phyloP scores from a whole-genome alignment of 192 early-diverging fungal genomes.

The Mortierella antarctica region DNA sequence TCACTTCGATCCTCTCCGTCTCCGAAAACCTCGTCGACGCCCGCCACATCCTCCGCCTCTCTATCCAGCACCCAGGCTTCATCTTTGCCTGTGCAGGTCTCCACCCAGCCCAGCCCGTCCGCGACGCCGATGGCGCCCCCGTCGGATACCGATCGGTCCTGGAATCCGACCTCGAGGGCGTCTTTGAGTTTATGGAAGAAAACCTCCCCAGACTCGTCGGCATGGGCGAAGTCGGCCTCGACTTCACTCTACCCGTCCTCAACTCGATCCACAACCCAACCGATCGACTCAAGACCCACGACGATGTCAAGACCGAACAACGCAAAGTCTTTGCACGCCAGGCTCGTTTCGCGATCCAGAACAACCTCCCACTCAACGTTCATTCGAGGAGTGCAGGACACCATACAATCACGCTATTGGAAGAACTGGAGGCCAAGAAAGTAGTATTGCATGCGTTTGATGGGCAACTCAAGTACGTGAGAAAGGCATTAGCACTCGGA shows the following conservation, averaged over 20 bases:
- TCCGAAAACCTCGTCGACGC: slow-evolving; percentile 65
- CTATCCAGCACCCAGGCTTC: slow-evolving; percentile 43
- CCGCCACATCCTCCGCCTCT: slow-evolving; percentile 50
- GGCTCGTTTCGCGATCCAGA: slow-evolving; percentile 56
- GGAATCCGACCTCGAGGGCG: slow-evolving; percentile 53
- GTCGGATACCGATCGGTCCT: slow-evolving; percentile 41
- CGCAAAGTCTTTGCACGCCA: slow-evolving; percentile 61
- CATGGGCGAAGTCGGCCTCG: slow-evolving; percentile 62
- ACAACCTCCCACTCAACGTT: slow-evolving; percentile 62
- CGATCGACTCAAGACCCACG: slow-evolving; percentile 28
- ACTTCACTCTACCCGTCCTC: slow-evolving; percentile 61
- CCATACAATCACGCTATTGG: slow-evolving; percentile 61
- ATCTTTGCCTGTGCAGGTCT: slow-evolving; percentile 61
- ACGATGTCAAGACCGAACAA: slow-evolving; percentile 61
- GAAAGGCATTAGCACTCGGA: slow-evolving; percentile 53
- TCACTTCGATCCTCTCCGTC: slow-evolving; percentile 60
- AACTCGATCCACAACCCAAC: slow-evolving; percentile 35
- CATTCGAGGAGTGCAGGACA: slow-evolving; percentile 69
- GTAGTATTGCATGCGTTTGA: slow-evolving; percentile 70
- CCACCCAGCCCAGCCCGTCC: slow-evolving; percentile 62
- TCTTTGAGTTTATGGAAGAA: slow-evolving; percentile 57
- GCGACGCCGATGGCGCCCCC: slow-evolving; percentile 41
- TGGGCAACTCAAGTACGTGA: slow-evolving; percentile 60
- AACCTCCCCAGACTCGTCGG: slow-evolving; percentile 46
- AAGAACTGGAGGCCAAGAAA: slow-evolving; percentile 57